Evolutionary conservation across 2,329 filamentous ascomycete genomes (phyloP), one percentile per base, ranked within the genome.

Genomic region (Xylariales sp.): DNA sequence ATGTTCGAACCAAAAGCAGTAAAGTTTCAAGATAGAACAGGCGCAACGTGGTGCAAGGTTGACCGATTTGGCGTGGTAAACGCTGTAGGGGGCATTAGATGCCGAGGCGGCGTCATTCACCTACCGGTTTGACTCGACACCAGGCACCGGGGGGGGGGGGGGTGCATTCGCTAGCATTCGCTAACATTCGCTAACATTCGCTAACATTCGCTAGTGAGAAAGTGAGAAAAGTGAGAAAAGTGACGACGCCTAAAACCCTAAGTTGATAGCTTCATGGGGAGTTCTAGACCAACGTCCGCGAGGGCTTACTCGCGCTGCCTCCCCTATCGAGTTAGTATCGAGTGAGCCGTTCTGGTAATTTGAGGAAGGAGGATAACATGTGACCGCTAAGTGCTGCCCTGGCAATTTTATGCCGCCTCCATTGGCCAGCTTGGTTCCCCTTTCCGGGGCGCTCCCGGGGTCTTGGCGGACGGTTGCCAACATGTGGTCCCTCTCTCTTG

Each of bases 351-450:
- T 4, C 12, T 36, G 34, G 23, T 60, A 53, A 41, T 69, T 62
- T 69, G 50, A 56, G 67, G 67, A 69, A 66, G 67, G 67, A 69
- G 67, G 63, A 60, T 63, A 50, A 41, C 67, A 60, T 54, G 56
- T 67, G 63, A 63, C 63, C 59, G 49, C 54, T 39, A 43, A 56
- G 52, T 59, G 30, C 39, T 56, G 30, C 58, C 55, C 67, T 49
- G 6, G 59, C 41, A 41, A 41, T 48, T 65, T 30, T 43, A 64
- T 53, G 50, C 28, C 32, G 18, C 46, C 55, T 45, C 56, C 18
- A 67, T 67, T 67, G 65, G 65, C 39, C 53, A 57, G 36, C 39
- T 16, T 34, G 18, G 5, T 57, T 64, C 46, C 61, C 30, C 23
- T 53, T 53, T 61, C 53, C 12, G 49, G 54, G 36, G 36, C 34